A percentile compares a stretch with the other conserved stretches of the same genome.
phyloP scores from a whole-genome alignment of 192 early-diverging fungal genomes.

The Paraglomus brasilianum region DNA sequence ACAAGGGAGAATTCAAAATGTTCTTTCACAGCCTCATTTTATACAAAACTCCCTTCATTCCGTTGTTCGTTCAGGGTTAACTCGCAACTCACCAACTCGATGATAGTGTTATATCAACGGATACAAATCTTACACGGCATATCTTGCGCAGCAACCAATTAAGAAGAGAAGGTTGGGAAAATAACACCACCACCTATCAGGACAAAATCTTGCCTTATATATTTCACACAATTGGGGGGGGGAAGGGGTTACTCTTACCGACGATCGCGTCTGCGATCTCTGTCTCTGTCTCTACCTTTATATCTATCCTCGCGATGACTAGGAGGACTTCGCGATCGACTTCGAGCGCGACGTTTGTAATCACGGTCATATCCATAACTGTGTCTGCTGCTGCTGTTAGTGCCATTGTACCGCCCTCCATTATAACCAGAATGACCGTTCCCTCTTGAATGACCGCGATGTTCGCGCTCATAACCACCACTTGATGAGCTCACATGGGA shows the following conservation, averaged over 20 bases:
- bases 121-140: no score
- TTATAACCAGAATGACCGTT: constrained; percentile 34
- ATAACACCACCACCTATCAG: no score
- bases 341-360: constrained; percentile 44
- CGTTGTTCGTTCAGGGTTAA: no score
- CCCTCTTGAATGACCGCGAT: constrained; percentile 38
- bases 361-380: constrained; percentile 52
- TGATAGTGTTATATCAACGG: no score
- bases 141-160: no score
- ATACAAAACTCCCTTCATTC: no score
- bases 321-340: constrained; percentile 35
- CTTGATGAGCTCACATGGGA: neutral
- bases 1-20: no score
- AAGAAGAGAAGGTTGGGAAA: no score
- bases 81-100: no score
- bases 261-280: constrained; percentile 20
- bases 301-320: constrained; percentile 26
- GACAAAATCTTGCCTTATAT: neutral
- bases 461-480: constrained; percentile 36
- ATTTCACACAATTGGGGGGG: neutral
- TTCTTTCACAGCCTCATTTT: no score
- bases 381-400: constrained; percentile 40
- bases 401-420: constrained; percentile 40
- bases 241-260: neutral
- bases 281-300: constrained; percentile 23